phyloP scores from a whole-genome alignment of 2,329 filamentous ascomycete genomes.

The Tolypocladium album region DNA sequence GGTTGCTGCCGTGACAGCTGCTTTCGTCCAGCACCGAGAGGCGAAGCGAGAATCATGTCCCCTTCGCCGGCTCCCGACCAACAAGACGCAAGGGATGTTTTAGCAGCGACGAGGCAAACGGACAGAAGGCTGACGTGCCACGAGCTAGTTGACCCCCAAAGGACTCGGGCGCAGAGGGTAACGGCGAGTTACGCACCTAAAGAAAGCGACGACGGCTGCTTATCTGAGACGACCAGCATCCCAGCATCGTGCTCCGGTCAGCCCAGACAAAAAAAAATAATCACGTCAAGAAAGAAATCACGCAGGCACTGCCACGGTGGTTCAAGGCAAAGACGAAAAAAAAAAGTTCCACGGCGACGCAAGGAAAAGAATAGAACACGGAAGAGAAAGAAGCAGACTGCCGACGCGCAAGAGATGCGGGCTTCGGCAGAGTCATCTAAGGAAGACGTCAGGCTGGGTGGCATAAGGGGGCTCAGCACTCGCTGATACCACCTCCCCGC shows the following conservation, averaged over 20 bases:
- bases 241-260: constrained; percentile 16
- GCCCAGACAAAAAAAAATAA: not conserved
- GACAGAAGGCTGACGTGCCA: not conserved
- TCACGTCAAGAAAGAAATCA: not conserved
- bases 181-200: constrained; percentile 1
- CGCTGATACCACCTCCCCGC: not conserved
- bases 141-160: not conserved
- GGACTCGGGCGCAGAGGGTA: not conserved
- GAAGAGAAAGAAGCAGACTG: constrained; percentile 11
- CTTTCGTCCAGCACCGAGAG: not conserved
- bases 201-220: constrained; percentile 2
- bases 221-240: constrained; percentile 25
- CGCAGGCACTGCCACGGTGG: constrained; percentile 1
- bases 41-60: not conserved
- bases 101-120: not conserved
- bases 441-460: not conserved
- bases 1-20: not conserved
- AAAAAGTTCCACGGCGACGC: constrained; percentile 2
- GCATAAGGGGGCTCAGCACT: not conserved
- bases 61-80: not conserved
- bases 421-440: not conserved
- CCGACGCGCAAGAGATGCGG: not conserved
- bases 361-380: constrained; percentile 7
- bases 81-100: not conserved
- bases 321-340: constrained; percentile 1